Base-by-base conservation (phyloP, 2,329 filamentous ascomycete species). In the Fusarium burgessii region DNA sequence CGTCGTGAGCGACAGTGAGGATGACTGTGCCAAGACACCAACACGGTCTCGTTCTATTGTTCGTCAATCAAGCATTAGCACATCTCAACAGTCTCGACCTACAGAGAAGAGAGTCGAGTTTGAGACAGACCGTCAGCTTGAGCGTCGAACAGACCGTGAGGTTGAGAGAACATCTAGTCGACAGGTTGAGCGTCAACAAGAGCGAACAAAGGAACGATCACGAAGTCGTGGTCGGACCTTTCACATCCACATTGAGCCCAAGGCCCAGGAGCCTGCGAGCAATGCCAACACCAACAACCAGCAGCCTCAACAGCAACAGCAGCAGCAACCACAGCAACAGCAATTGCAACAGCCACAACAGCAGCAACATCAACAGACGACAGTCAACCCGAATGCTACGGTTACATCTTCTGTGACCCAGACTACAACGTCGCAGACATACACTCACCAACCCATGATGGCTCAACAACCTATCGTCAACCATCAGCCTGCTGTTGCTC, bases 201-300 rank as follows among this genome's bases (percentile, higher is more conserved):
- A 74, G 23, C 72, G 71, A 18, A 55, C 61, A 27, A 75, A 70
- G 58, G 64, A 72, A 15, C 55, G 75, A 27, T 77, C 75, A 43
- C 65, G 67, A 46, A 77, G 75, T 36, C 75, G 75, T 35, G 75
- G 75, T 27, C 72, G 75, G 23, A 77, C 75, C 50, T 70, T 75
- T 46, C 75, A 77, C 58, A 77, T 77, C 27, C 75, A 77, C 69
- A 77, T 77, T 25, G 75, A 75, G 63, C 74, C 74, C 2, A 70
- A 66, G 9, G 47, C 60, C 10, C 68, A 65, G 42, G 66, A 72
- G 40, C 47, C 70, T 47, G 43, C 64, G 18, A 57, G 11, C 60
- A 54, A 42, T 47, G 18, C 20, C 54, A 62, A 32, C 50, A 52
- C 20, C n/a, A 62, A 51, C 32, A 59, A 35, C 15, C 70, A 71